Evolutionary conservation across 2,329 filamentous ascomycete species (phyloP), one percentile per base, ranked within the genome.

Genomic region (Pseudogymnoascus sp.): DNA sequence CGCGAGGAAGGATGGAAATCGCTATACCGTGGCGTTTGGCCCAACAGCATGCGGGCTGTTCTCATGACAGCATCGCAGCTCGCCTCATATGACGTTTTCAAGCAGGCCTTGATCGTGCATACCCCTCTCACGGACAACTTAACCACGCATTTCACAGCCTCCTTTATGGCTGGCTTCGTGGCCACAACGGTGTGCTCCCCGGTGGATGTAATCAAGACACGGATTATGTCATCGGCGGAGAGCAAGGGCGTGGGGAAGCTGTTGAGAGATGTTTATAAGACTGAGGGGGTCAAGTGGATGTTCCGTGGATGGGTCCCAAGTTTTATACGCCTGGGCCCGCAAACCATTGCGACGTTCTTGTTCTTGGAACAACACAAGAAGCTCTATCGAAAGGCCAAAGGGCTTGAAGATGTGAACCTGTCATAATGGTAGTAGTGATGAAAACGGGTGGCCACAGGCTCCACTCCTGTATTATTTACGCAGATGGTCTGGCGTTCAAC

Each of bases 291-390:
- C 60, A 76, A 81, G 50, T 96, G 91, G 91, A 87, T 93, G 82
- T 96, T 96, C 77, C 90, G 90, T 75, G 91, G 91, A 65, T 96
- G 91, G 90, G 86, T 93, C 56, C 91, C 91, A n/a, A 86, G 83
- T 69, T 88, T 88, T 72, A 77, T 87, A 67, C 77, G 86, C 64
- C 76, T 88, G 60, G 85, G 85, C 71, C 85, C 85, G 80, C 91
- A 96, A 78, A 96, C 91, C 6, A 89, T 96, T 65, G 88, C 88
- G 70, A 96, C 91, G 37, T 93, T 96, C 74, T 74, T 96, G 71
- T 93, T 95, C 74, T 74, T 96, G 72, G 91, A 96, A 74, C 86
- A 91, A 74, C 91, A 96, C 76, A 91, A 93, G 78, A 90, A 88
- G 75, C 74, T 86, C 26, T 96, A 91, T 76, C 81, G 82, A 74